These are phyloP conservation scores for Termitomyces sp. DNA, from an alignment of 768 basidiomycete species.

Conservation along the genomic window DNA sequence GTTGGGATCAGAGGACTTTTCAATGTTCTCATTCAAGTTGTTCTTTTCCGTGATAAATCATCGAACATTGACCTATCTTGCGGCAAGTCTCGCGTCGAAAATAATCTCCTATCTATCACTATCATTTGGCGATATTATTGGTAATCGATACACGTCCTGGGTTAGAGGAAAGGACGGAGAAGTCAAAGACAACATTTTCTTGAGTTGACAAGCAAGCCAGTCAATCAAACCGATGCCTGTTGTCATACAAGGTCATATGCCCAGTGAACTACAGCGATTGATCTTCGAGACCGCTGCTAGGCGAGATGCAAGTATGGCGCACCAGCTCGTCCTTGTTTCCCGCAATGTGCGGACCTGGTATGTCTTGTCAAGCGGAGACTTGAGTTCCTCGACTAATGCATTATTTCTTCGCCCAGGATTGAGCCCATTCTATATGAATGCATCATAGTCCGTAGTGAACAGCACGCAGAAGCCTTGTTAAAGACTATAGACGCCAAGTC, in stretches of 20 bases:
- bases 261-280: slow-evolving; percentile 18
- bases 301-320: slow-evolving; percentile 12
- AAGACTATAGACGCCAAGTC: slow-evolving; percentile 13
- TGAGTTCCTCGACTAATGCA: background rate
- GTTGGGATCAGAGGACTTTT: too few relatives aligned
- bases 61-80: too few relatives aligned
- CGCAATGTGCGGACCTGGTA: slow-evolving; percentile 20
- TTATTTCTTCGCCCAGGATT: slow-evolving; percentile 12
- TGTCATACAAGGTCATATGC: slow-evolving; percentile 8
- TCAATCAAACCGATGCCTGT: slow-evolving; percentile 1
- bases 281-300: slow-evolving; percentile 23
- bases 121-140: background rate
- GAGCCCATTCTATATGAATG: slow-evolving; percentile 23
- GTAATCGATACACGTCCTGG: background rate
- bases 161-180: background rate
- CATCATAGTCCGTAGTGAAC: slow-evolving; percentile 17
- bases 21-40: too few relatives aligned
- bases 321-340: slow-evolving; percentile 19
- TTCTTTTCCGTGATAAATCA: too few relatives aligned
- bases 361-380: background rate
- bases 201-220: background rate
- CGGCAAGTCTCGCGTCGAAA: too few relatives aligned
- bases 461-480: slow-evolving; percentile 15
- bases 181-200: background rate
- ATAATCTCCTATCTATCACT: too few relatives aligned